These are phyloP conservation scores for Rhodamnia rubescens DNA, from an alignment of 345 rosid species.

Conservation along the genomic window DNA sequence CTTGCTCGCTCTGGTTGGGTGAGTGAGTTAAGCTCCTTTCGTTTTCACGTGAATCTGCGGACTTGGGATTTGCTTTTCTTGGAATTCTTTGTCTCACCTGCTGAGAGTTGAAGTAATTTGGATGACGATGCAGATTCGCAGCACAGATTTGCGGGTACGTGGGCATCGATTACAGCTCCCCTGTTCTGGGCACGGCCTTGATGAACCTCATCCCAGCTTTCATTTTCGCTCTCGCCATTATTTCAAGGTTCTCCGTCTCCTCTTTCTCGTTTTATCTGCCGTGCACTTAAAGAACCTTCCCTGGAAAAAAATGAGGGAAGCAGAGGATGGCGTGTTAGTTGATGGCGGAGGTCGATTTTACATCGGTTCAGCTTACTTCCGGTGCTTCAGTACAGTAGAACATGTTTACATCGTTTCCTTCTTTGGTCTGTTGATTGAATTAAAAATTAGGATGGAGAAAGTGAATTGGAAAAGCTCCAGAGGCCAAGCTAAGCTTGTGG, in stretches of 20 bases:
- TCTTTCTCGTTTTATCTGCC: not conserved
- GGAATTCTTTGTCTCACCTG: not conserved
- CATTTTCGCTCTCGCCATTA: slow-evolving; percentile 10
- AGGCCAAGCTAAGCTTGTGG: slow-evolving; percentile 6
- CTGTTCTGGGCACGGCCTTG: slow-evolving; percentile 6
- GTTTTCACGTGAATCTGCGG: not conserved
- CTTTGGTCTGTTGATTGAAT: not conserved
- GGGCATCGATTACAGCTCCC: slow-evolving; percentile 16
- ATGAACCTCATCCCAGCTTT: slow-evolving; percentile 14
- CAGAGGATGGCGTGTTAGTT: not conserved
- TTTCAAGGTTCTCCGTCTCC: slow-evolving; percentile 12
- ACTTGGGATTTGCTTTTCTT: slow-evolving; percentile 7
- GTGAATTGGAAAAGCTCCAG: slow-evolving; percentile 6
- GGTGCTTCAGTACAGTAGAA: no score
- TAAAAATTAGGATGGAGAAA: slow-evolving; percentile 8
- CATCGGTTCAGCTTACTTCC: no score
- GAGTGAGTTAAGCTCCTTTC: not conserved
- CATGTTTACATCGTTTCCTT: no score
- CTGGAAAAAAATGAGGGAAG: not conserved
- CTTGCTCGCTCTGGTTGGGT: slow-evolving; percentile 11
- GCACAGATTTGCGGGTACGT: not conserved
- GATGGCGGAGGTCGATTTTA: not conserved
- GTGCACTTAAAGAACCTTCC: not conserved
- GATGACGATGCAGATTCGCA: not conserved
- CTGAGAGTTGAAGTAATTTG: not conserved